Evolutionary conservation across 768 basidiomycete species (phyloP), one percentile per base, ranked within the genome.

Genomic region (Hydnomerulius pinastri): DNA sequence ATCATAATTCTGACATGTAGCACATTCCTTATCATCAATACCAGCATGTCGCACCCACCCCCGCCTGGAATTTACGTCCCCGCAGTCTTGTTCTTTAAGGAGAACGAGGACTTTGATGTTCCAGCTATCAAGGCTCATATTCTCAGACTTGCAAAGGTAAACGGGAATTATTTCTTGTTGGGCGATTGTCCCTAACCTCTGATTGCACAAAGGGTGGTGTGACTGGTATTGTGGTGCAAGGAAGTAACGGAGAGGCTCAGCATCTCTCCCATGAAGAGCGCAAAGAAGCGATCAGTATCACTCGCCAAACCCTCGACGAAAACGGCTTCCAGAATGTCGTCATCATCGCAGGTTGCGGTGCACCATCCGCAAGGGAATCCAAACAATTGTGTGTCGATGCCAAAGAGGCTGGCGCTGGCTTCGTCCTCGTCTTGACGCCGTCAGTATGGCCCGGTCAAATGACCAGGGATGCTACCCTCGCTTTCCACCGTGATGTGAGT

Each of bases 291-390:
- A 88, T 92, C 57, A 62, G 69, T 17, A 64, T 87, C 33, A 87
- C 88, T 1, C 78, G 90, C 20, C 67, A 82, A 46, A 90, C 87
- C 1, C 77, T 94, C 10, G 82, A 92, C 63, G 74, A 79, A 46
- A 82, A 85, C 53, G 87, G 87, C 2, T 88, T 87, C 67, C 65
- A 77, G 41, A 71, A 86, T 33, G 78, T 83, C 33, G 67, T 86
- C 12, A 77, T 94, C 36, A 82, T 93, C 51, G 92, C 87, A 5
- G 92, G 92, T 2, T 92, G 90, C 4, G 92, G 92, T 1, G 87
- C 86, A 1, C 87, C 84, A 53, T 90, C 88, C 2, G 85, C 89
- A 0, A 76, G 83, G 15, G 89, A 91, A 66, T 92, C 90, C 28
- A 78, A 80, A 68, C 68, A 76, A 61, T 76, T 93, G 13, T 85